Base-by-base conservation (phyloP, 192 early-diverging fungal species). In the Gonapodya sp. region DNA sequence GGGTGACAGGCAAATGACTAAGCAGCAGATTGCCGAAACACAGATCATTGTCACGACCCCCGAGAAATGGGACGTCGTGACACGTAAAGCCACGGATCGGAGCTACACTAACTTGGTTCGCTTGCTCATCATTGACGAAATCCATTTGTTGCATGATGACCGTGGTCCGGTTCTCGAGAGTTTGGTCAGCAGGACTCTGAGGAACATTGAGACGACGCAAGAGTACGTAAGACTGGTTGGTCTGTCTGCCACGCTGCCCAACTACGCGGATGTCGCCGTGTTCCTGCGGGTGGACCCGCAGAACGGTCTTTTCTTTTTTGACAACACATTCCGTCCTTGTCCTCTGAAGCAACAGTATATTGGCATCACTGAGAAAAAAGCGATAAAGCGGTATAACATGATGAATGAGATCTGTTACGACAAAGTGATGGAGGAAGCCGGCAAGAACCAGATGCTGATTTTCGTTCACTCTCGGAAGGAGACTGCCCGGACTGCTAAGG, bases 31-130 rank as follows among this genome's bases (percentile, higher is more conserved):
- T 75, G 88, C 95, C 2, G 94, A 95, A 73, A 99, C 97, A 0
- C 95, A 98, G 80, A 92, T 99, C 83, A 98, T 99, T 83, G 93
- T 99, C 35, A 98, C 97, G 0, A 99, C 97, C 0, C 97, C 97
- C 2, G 97, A 99, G 85, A 99, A 99, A 84, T 99, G 97, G 97
- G 97, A 99, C 85, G 94, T 99, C 34, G 94, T 96, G 35, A 99
- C 97, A 36, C 94, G 97, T 81, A 97, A 97, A 85, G 96, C 94
- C 33, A 94, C 95, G 1, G 97, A 94, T 84, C 88, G 92, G 79
- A 94, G 93, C 79, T 96, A 97, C 87, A 96, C 94, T 35, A 92
- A 94, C 78, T 86, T 96, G 8, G 96, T 98, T 2, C 89, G 94
- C 31, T 87, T 98, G 18, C 85, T 99, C 18, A 97, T 99, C 79